Conservation (phyloP, 108 stramenopile genomes). For the Cyclostephanos tholiformis region DNA sequence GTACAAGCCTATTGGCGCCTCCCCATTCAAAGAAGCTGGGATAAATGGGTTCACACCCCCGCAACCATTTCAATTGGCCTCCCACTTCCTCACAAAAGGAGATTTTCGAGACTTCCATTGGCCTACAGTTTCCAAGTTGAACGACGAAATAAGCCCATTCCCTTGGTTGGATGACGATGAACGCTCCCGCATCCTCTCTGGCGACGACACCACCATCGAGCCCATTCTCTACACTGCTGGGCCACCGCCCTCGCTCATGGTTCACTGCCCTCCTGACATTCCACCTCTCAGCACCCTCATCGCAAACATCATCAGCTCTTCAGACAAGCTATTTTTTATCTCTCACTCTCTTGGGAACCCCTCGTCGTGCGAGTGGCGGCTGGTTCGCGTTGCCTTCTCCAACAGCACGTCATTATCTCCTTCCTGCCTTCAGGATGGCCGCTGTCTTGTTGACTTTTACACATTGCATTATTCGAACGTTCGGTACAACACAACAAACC, state of each 20-base stretch:
- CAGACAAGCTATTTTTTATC: constrained; percentile 17
- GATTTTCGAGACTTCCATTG: neutral
- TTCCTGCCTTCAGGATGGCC: constrained; percentile 6
- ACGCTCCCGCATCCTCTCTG: too few relatives aligned
- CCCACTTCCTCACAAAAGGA: neutral
- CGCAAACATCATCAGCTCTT: neutral
- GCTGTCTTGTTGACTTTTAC: constrained; percentile 14
- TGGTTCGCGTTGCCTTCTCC: neutral
- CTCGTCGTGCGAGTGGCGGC: constrained; percentile 6
- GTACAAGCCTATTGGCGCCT: neutral
- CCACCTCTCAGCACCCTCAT: too few relatives aligned
- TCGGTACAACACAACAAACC: constrained; percentile 4
- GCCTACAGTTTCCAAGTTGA: neutral
- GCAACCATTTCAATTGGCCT: neutral
- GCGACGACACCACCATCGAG: neutral
- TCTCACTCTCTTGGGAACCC: neutral
- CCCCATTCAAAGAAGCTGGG: constrained; percentile 8
- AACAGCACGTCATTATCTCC: neutral
- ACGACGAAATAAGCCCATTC: constrained; percentile 4
- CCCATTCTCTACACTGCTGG: too few relatives aligned
- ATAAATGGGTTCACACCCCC: constrained; percentile 8
- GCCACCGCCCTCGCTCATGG: too few relatives aligned
- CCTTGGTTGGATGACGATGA: too few relatives aligned
- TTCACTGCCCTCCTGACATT: too few relatives aligned
- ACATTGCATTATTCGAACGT: neutral